A percentile compares a stretch with the other conserved stretches of the same genome.
These are phyloP conservation scores for Candida pseudoviswanathii DNA, from an alignment of 1,139 yeast species.

Conservation along the genomic window DNA sequence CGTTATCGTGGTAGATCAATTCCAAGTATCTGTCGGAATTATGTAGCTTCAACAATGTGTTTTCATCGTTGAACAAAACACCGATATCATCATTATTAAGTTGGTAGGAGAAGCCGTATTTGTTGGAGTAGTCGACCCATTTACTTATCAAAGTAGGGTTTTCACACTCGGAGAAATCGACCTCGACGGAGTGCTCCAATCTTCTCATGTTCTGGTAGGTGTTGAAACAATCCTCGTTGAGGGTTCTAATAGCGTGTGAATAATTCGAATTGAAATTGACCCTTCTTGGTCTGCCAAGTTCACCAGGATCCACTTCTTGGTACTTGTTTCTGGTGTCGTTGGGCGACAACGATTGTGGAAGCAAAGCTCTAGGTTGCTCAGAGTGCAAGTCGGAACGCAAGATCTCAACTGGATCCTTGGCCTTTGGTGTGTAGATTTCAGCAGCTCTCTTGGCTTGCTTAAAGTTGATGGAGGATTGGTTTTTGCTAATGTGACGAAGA, in stretches of 20 bases:
- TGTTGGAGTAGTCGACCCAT: slow-evolving; percentile 98
- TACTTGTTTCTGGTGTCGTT: slow-evolving; percentile 89
- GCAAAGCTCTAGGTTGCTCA: slow-evolving; percentile 66
- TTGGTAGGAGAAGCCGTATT: slow-evolving; percentile 94
- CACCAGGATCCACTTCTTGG: slow-evolving; percentile 61
- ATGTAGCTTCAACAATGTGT: slow-evolving; percentile 71
- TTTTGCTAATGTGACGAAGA: slow-evolving; percentile 54
- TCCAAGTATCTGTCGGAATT: slow-evolving; percentile 66
- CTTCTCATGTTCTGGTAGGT: slow-evolving; percentile 47
- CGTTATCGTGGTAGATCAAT: slow-evolving; percentile 58
- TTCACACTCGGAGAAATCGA: slow-evolving; percentile 43
- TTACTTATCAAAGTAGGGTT: slow-evolving; percentile 81
- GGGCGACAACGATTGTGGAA: slow-evolving; percentile 91
- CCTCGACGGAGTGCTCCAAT: slow-evolving; percentile 33
- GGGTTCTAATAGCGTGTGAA: slow-evolving; percentile 40
- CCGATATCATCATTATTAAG: slow-evolving; percentile 89
- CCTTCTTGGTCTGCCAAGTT: slow-evolving; percentile 41
- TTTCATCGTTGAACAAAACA: slow-evolving; percentile 84
- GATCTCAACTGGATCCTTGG: slow-evolving; percentile 67
- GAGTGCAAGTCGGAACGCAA: slow-evolving; percentile 70
- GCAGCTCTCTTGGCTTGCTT: slow-evolving; percentile 63
- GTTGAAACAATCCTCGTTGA: slow-evolving; percentile 42
- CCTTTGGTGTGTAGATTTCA: slow-evolving; percentile 61
- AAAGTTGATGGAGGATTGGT: slow-evolving; percentile 72
- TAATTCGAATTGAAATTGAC: slow-evolving; percentile 47